These are phyloP conservation scores for Sungouiella blattae DNA, from an alignment of 805 yeast genomes.

Conservation along the genomic window DNA sequence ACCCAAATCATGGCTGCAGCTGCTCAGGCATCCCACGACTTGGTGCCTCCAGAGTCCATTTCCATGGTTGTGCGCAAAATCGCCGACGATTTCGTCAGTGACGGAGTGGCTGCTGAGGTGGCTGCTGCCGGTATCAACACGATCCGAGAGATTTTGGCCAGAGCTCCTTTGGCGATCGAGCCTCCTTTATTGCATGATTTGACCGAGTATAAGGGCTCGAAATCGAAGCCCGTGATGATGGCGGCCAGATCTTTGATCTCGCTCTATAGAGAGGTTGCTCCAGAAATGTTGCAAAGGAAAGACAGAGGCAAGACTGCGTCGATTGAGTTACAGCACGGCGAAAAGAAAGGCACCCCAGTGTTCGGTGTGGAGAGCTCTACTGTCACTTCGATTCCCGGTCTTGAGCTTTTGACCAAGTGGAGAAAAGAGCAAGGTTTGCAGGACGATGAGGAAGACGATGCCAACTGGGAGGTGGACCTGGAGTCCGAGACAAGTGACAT, in stretches of 20 bases:
- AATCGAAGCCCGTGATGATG: slow-evolving; percentile 88
- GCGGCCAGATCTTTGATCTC: slow-evolving; percentile 89
- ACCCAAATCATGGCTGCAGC: slow-evolving; percentile 95
- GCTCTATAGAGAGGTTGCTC: slow-evolving; percentile 90
- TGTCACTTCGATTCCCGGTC: slow-evolving; percentile 80
- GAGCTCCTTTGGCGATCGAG: slow-evolving; percentile 95
- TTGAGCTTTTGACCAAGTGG: slow-evolving; percentile 89
- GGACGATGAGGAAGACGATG: slow-evolving; percentile 46
- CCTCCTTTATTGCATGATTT: slow-evolving; percentile 84
- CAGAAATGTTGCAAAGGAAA: slow-evolving; percentile 85
- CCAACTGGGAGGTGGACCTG: slow-evolving; percentile 60
- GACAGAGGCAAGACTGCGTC: slow-evolving; percentile 94
- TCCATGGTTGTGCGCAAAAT: slow-evolving; percentile 79
- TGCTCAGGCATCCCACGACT: slow-evolving; percentile 95
- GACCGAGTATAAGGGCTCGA: slow-evolving; percentile 86
- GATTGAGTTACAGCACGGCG: slow-evolving; percentile 65
- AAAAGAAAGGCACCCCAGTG: slow-evolving; percentile 47
- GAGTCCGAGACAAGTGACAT: slow-evolving; percentile 50
- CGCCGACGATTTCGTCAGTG: slow-evolving; percentile 96
- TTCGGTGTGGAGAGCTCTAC: slow-evolving; percentile 71
- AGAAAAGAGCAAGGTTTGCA: slow-evolving; percentile 55
- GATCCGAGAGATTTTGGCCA: slow-evolving; percentile 84
- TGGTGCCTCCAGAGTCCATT: slow-evolving; percentile 94
- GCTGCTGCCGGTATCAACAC: slow-evolving; percentile 98
- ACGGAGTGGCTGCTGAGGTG: slow-evolving; percentile 97